Evolutionary conservation across 139 green algal species (phyloP).

Genomic region (Eudorina sp.): DNA sequence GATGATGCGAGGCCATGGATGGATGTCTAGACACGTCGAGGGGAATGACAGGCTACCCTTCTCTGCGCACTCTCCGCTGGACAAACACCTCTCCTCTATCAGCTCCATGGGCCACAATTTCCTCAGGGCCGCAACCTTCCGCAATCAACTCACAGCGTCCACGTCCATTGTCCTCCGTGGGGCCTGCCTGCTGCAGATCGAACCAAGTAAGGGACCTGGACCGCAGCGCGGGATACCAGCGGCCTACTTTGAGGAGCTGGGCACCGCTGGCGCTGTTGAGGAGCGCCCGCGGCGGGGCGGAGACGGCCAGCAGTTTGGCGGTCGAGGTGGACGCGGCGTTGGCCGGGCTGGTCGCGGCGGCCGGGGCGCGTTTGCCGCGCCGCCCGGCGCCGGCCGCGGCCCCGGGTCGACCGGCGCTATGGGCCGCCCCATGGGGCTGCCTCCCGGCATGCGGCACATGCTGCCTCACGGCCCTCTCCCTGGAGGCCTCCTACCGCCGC

Average conservation of each 20-base stretch:
- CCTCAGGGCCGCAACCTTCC: no score
- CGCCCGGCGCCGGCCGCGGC: background rate
- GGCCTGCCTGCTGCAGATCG: no score
- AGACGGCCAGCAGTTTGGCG: no score
- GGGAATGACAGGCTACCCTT: no score
- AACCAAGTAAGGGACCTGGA: background rate
- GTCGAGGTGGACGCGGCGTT: background rate
- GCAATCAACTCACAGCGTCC: no score
- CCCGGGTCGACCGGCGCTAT: background rate
- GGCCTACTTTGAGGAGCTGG: slow-evolving; percentile 33
- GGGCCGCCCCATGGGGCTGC: background rate
- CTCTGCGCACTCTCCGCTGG: no score
- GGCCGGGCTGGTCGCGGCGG: background rate
- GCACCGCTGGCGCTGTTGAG: background rate
- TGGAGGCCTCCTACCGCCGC: background rate
- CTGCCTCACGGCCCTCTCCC: background rate
- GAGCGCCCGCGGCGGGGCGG: background rate
- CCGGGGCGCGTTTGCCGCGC: background rate
- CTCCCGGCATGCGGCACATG: background rate
- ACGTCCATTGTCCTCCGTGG: no score
- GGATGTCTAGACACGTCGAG: no score
- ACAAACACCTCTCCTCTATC: no score
- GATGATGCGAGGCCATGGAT: no score
- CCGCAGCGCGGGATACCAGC: slow-evolving; percentile 31
- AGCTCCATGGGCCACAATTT: no score